Evolutionary conservation across 2,329 filamentous ascomycete genomes (phyloP), one percentile per base, ranked within the genome.

Genomic region (Verticillium klebahnii): DNA sequence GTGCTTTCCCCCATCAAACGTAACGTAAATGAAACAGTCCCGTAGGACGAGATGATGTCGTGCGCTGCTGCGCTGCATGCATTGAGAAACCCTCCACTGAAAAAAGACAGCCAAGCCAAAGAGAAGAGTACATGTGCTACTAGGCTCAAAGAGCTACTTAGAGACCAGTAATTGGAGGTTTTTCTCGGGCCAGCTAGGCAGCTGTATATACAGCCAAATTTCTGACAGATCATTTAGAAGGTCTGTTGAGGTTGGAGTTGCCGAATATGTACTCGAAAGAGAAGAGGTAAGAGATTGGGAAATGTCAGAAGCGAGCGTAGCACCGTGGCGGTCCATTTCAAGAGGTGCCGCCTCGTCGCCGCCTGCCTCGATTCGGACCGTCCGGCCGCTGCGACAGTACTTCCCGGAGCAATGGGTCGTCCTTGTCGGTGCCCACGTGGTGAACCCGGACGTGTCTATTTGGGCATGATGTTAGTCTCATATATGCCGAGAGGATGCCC

Each of bases 391-490:
- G 93, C 2, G 92, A 85, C 40, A 98, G 85, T 1, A 98, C 94
- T 57, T 94, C 89, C 59, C 93, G 85, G 50, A 99, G 79, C 60
- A 82, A 76, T 0, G 90, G 87, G 70, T 98, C 94, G 68, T 97
- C 93, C 74, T 93, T 94, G 72, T 91, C 88, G 73, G 92, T 95
- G 71, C 98, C 93, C 45, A 88, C 80, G 73, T 98, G 95, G 73
- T 98, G 94, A 52, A 95, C 92, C 60, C 92, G 87, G 37, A 98
- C 95, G 75, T 99, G 95, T 74, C 93, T 96, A 39, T 8, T 3
- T 37, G 29, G 12, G 32, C 40, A 55, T 56, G 9, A 9, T 23
- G 40, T 50, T n/a, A 50, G 40, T 40, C 6, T 7, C 37, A 40
- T 15, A 17, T 3, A 15, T 7, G 17, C 2, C 15, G 5, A 17